Percentiles rank a stretch among this genome's conserved stretches.
Conservation (phyloP, 1,284 basidiomycete genomes). For the Pseudozyma sp. region DNA sequence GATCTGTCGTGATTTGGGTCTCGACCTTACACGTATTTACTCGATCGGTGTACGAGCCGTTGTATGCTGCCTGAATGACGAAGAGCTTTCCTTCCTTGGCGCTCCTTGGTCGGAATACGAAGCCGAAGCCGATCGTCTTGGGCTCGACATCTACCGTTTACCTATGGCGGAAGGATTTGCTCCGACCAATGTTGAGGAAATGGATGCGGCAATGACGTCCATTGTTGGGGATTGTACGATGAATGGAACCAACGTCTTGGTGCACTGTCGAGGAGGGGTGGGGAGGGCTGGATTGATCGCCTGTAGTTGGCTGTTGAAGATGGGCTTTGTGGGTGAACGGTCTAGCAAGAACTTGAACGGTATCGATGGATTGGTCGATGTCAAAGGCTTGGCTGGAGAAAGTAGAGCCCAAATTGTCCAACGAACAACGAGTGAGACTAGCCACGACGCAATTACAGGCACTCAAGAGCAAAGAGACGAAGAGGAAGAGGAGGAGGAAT, state of each 20-base stretch:
- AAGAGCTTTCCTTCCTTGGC: constrained; percentile 85
- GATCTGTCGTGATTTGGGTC: constrained; percentile 83
- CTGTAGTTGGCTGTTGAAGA: constrained; percentile 90
- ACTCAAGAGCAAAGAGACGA: not conserved
- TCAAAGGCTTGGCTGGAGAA: not conserved
- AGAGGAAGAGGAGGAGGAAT: constrained; percentile 15
- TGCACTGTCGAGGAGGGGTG: constrained; percentile 94
- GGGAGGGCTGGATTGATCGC: constrained; percentile 93
- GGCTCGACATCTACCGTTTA: constrained; percentile 80
- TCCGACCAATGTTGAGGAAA: constrained; percentile 82
- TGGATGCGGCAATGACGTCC: constrained; percentile 79
- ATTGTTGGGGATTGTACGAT: constrained; percentile 83
- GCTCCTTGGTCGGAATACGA: constrained; percentile 84
- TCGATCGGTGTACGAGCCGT: constrained; percentile 82
- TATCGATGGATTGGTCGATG: not conserved
- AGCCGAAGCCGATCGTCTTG: constrained; percentile 75
- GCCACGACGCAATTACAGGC: constrained; percentile 5
- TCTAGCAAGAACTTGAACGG: not conserved
- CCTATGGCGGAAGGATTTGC: constrained; percentile 92
- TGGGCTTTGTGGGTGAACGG: constrained; percentile 76
- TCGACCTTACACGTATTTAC: constrained; percentile 83
- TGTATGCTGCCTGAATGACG: constrained; percentile 87
- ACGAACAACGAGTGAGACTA: constrained; percentile 9
- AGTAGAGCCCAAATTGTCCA: constrained; percentile 19
- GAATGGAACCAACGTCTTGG: constrained; percentile 79